phyloP scores from a whole-genome alignment of 306 rosid species.

The Lathyrus sativus region DNA sequence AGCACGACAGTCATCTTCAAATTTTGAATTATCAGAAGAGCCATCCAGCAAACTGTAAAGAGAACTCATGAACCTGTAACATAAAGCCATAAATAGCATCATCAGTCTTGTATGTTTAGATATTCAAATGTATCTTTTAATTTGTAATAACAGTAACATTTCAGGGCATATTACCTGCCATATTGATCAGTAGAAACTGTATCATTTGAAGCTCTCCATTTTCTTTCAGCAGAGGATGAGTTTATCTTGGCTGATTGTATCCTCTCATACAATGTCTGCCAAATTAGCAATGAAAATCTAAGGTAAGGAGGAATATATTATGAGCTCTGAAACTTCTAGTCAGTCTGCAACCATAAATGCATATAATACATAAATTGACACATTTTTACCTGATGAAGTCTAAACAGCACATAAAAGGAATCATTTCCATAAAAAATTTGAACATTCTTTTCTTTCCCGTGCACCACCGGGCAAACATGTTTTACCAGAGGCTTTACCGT shows the following conservation, averaged over 20 bases:
- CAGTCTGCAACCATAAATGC: conserved; percentile 11
- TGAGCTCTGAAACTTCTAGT: conserved; percentile 18
- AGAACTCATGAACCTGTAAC: conserved; percentile 83
- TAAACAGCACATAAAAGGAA: conserved; percentile 87
- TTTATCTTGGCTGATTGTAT: conserved; percentile 85
- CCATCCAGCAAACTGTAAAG: conserved; percentile 96
- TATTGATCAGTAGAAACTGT: conserved; percentile 69
- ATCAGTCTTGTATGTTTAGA: conserved; percentile 33
- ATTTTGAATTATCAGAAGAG: conserved; percentile 90
- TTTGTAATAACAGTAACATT: conserved; percentile 26
- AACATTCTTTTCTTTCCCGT: conserved; percentile 58
- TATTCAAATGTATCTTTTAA: conserved; percentile 17
- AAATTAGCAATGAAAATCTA: conserved; percentile 34
- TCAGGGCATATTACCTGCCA: conserved; percentile 59
- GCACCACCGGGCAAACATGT: conserved; percentile 59
- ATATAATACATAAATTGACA: conserved; percentile 26
- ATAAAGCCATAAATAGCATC: conserved; percentile 27
- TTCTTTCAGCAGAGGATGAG: conserved; percentile 90
- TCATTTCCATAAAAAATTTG: conserved; percentile 89
- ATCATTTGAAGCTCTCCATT: conserved; percentile 82
- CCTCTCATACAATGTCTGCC: conserved; percentile 90
- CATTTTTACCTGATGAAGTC: conserved; percentile 88
- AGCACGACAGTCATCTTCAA: conserved; percentile 99
- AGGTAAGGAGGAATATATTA: conserved; percentile 20
- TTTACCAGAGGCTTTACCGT: conserved; percentile 94